Base-by-base conservation (phyloP, 2,329 filamentous ascomycete genomes). In the Ophiostoma quercus region DNA sequence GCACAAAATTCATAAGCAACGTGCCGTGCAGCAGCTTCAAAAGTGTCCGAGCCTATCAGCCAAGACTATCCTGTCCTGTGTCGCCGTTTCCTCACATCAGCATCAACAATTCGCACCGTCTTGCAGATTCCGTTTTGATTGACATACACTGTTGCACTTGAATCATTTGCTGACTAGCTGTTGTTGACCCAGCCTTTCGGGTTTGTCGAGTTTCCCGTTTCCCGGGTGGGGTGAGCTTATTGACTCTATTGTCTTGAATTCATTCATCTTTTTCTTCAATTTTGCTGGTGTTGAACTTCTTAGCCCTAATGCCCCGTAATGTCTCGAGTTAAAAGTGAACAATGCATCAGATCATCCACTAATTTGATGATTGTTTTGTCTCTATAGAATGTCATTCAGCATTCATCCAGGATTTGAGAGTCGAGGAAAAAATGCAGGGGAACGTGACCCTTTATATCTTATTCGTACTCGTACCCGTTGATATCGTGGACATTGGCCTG, bases 101-200 rank as follows among this genome's bases (percentile, higher is more conserved):
- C 43, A 47, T 3, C 43, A 16, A 19, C 34, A 8, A 8, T 34
- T 19, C 19, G 43, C 43, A 47, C 43, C 16, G 43, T 47, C 5
- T 47, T 19, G 43, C 43, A 47, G 19, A 47, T 16, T 19, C 43
- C 43, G 43, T 47, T 47, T 47, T 19, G 16, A 7, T 16, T 19
- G 16, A 19, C 43, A 19, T 14, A 29, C 25, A 29, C 25, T 29
- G 1, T 41, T 41, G 12, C 43, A 47, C 43, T 47, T 47, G 43
- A 47, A 47, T 47, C 43, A 47, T 47, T 47, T n/a, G 43, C 16
- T 19, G 43, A 25, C 11, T 19, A 5, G 25, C 25, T 57, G 5
- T 43, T 62, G 37, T 62, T 51, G 63, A 69, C 65, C 67, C 70
- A 69, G 57, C 57, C 41, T 65, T 32, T 71, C 70, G 70, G 70